Base-by-base conservation (phyloP, 1,284 basidiomycete genomes). In the Trametes hirsuta region DNA sequence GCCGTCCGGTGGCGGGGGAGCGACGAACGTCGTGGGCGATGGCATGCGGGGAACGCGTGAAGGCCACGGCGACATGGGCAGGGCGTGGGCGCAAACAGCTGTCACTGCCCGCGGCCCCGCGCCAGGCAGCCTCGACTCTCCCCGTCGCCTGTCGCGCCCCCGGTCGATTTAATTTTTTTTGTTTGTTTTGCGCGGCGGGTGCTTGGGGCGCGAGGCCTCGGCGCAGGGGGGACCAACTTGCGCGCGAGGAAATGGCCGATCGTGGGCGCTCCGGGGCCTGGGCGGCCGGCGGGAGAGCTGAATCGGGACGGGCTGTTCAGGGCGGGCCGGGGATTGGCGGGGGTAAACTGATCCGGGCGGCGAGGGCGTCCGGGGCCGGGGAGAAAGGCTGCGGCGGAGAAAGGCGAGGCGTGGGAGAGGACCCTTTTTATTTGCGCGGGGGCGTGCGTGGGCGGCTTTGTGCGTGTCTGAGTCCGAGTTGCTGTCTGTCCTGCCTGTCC, bases 41-140 rank as follows among this genome's bases (percentile, higher is more conserved):
- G 45, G 37, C 59, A 50, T 49, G 58, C 49, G 42, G 46, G 25
- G 54, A 45, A 55, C 25, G 55, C 56, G 59, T 61, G 55, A 64
- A 46, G 55, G 45, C 39, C 15, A 18, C 4, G n/a, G 35, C 14
- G 46, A 47, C 36, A 24, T 37, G 36, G 22, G 48, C 18, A 12
- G 48, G 18, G 48, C 48, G 34, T 37, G 36, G 25, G 48, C n/a
- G 39, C 48, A 36, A 21, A 24, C 37, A 15, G 6, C 25, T n/a
- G n/a, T 21, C 24, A 18, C 24, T 35, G 18, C 50, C 40, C 15
- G 46, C 47, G 47, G 8, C 9, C 4, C 30, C 30, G 18, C 35
- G 47, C 35, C n/a, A 35, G 47, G 47, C 15, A 18, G 10, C 8
- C 37, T 21, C 9, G 24, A 47, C 36, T 18, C 18, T 18, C 18